Base-by-base conservation (phyloP, 2,329 filamentous ascomycete species). In the Aaosphaeria pasadenensis region DNA sequence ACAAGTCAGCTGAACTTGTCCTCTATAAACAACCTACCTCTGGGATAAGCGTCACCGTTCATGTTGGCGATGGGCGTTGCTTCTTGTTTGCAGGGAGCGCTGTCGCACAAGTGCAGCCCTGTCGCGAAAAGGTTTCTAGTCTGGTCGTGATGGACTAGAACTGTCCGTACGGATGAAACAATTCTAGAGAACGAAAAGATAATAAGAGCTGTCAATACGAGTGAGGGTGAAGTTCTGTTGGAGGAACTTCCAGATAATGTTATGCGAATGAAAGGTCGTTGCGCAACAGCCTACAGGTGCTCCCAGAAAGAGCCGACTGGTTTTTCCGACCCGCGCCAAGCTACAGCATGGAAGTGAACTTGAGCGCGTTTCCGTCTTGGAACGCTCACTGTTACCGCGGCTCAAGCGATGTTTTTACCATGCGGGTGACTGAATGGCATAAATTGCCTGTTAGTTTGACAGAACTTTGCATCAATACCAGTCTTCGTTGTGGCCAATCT, bases 381-480 rank as follows among this genome's bases (percentile, higher is more conserved):
- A n/a, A 17, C 44, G 33, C 28, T 39, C 30, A 28, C 38, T 5
- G 11, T 28, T 36, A 29, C 11, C 35, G 57, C 7, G 33, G n/a
- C 33, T 36, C 33, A n/a, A 36, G n/a, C 33, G 17, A 24, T 36
- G 33, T 36, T 36, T n/a, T 36, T 43, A 17, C 24, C 4, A 77
- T 77, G 74, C 78, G 77, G 30, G 76, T 83, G n/a, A 78, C 85
- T 11, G 87, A 89, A 66, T 99, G 94, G 94, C 84, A 84, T 55
- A 95, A 89, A 74, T 74, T 99, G 57, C 91, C 94, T 28, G 76
- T 96, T 38, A 88, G 79, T 51, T 74, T 96, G 32, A 82, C 85
- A 4, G 94, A 99, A 67, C 81, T 99, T 4, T 96, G 90, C 67
- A 91, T 99, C 56, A 90, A 96, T 61, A 99, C 92, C 0, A 96